A percentile compares a stretch with the other conserved stretches of the same genome.
These are phyloP conservation scores for Saussurea involucrata DNA, from an alignment of 129 eudicot species.

Conservation along the genomic window DNA sequence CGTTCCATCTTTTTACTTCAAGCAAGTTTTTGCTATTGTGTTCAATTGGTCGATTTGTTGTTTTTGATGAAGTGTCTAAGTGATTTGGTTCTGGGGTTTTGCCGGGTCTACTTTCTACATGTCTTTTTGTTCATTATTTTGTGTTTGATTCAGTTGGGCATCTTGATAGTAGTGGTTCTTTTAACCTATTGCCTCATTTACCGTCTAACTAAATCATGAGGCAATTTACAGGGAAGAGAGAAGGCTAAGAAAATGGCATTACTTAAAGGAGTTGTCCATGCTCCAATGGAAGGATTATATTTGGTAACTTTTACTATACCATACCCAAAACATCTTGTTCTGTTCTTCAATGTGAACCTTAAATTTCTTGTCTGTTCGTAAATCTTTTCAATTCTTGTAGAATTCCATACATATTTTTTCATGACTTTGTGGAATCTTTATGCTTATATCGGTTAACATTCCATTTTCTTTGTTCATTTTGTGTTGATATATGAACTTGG, in stretches of 20 bases:
- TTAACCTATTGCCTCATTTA: neutral
- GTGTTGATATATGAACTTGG: neutral
- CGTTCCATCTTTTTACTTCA: too few relatives aligned
- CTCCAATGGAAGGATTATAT: conserved; percentile 98
- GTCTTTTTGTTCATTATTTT: too few relatives aligned
- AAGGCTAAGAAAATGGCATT: conserved; percentile 91
- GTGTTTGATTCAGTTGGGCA: too few relatives aligned
- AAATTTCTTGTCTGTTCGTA: neutral
- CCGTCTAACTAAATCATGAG: conserved; percentile 9
- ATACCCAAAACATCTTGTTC: neutral
- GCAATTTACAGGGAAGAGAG: conserved; percentile 76
- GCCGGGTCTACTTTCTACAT: too few relatives aligned
- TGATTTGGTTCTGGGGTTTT: too few relatives aligned
- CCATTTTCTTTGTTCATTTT: neutral
- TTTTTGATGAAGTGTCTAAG: too few relatives aligned
- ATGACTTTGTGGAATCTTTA: neutral
- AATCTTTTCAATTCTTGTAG: neutral
- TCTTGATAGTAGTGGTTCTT: neutral
- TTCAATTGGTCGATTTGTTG: too few relatives aligned
- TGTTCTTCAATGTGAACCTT: neutral
- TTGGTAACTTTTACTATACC: conserved; percentile 50
- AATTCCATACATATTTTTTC: neutral
- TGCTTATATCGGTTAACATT: neutral
- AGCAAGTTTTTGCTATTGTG: too few relatives aligned
- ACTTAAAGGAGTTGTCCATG: conserved; percentile 94